These are phyloP conservation scores for Cucurbita maxima DNA, from an alignment of 306 rosid species.

Conservation along the genomic window DNA sequence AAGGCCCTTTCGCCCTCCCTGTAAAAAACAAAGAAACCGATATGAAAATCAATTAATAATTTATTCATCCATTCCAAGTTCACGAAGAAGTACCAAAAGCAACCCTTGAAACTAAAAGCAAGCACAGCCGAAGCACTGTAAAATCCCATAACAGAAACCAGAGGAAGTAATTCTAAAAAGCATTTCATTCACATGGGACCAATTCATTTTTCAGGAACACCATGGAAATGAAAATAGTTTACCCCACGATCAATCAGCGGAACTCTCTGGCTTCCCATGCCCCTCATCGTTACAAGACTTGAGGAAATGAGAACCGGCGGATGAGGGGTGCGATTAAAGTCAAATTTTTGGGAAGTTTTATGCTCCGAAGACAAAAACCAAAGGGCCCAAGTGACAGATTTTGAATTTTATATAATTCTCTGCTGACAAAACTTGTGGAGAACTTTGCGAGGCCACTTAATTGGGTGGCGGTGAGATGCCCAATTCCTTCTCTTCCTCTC, in stretches of 20 bases:
- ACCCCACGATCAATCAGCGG: conserved; percentile 18
- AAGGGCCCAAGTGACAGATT: not conserved
- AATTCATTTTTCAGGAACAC: not conserved
- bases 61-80: not conserved
- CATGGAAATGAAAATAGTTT: not conserved
- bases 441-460: not conserved
- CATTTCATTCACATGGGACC: not conserved
- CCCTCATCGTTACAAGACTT: not conserved
- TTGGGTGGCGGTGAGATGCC: not conserved
- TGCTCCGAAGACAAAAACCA: not conserved
- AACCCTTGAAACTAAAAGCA: not conserved
- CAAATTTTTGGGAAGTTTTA: not conserved
- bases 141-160: not conserved
- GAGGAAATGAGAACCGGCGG: not conserved
- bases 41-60: not conserved
- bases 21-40: not conserved
- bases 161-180: not conserved
- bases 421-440: not conserved
- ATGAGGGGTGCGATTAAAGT: not conserved
- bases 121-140: not conserved
- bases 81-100: not conserved
- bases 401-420: not conserved
- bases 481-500: not conserved
- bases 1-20: conserved; percentile 31
- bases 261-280: conserved; percentile 13